A percentile compares a stretch with the other conserved stretches of the same genome.
These are phyloP conservation scores for Cladosporium sp. DNA, from an alignment of 2,329 filamentous ascomycete species.

Conservation along the genomic window DNA sequence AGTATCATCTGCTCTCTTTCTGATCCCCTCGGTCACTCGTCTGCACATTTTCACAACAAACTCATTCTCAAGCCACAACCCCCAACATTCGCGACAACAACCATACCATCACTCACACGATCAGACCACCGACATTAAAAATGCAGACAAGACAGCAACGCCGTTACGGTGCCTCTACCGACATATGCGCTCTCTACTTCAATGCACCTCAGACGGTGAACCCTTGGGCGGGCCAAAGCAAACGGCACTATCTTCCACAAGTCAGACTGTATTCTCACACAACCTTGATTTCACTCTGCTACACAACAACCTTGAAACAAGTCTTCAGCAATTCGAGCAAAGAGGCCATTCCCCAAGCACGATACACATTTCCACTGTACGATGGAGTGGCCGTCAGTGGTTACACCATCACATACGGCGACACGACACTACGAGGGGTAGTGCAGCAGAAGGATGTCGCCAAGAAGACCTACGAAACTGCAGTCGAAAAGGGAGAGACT, in stretches of 20 bases:
- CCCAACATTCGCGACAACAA: neutral
- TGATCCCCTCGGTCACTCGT: neutral
- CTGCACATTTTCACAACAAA: neutral
- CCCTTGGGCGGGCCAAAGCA: neutral
- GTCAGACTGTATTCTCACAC: slow-evolving; percentile 59
- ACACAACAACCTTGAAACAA: slow-evolving; percentile 56
- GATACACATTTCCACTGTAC: slow-evolving; percentile 71
- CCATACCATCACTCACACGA: neutral
- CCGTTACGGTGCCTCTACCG: neutral
- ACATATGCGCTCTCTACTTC: slow-evolving; percentile 36
- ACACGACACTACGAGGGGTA: slow-evolving; percentile 61
- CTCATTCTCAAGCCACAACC: neutral
- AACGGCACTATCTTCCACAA: slow-evolving; percentile 56
- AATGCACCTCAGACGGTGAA: neutral
- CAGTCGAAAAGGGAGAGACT: slow-evolving; percentile 58
- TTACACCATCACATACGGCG: slow-evolving; percentile 65
- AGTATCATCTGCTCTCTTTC: neutral
- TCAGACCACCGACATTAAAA: neutral
- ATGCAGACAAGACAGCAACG: neutral
- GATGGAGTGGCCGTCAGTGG: slow-evolving; percentile 69
- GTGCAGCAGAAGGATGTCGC: slow-evolving; percentile 68
- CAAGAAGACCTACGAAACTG: slow-evolving; percentile 59
- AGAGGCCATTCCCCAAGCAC: slow-evolving; percentile 53
- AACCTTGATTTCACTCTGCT: slow-evolving; percentile 59
- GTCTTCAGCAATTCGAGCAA: slow-evolving; percentile 61